A percentile compares a stretch with the other conserved stretches of the same genome.
Conservation (phyloP, 2,329 filamentous ascomycete species). For the Biscogniauxia marginata region DNA sequence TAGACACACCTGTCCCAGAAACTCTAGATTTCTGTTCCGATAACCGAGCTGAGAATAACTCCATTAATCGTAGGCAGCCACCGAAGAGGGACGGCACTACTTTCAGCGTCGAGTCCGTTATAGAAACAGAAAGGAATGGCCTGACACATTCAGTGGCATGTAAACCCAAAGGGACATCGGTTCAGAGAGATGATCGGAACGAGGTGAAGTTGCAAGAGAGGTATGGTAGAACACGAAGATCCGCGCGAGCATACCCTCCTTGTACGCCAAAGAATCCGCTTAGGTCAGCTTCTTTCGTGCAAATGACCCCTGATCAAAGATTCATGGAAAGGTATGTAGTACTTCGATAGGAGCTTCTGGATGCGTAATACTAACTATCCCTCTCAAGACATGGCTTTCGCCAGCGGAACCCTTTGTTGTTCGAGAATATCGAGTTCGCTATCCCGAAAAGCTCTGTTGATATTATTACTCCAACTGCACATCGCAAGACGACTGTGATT, state of each 20-base stretch:
- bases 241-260: not conserved
- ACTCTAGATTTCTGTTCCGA: not conserved
- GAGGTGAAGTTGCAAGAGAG: not conserved
- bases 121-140: not conserved
- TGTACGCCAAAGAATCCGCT: not conserved
- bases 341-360: not conserved
- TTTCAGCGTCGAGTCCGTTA: not conserved
- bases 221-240: not conserved
- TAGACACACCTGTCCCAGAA: constrained; percentile 10
- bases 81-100: constrained; percentile 18
- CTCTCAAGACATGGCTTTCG: constrained; percentile 8
- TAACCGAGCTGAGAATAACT: not conserved
- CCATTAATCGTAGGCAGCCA: constrained; percentile 6
- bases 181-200: not conserved
- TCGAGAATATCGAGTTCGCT: constrained; percentile 29
- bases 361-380: not conserved
- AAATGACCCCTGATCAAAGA: not conserved
- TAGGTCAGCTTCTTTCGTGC: not conserved
- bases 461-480: constrained; percentile 14
- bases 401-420: constrained; percentile 13
- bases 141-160: not conserved
- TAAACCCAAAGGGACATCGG: not conserved
- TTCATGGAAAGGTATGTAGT: not conserved
- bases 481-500: constrained; percentile 29
- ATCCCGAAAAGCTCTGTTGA: constrained; percentile 11